Conservation (phyloP, 768 basidiomycete genomes). For the Mycena olivaceomarginata region DNA sequence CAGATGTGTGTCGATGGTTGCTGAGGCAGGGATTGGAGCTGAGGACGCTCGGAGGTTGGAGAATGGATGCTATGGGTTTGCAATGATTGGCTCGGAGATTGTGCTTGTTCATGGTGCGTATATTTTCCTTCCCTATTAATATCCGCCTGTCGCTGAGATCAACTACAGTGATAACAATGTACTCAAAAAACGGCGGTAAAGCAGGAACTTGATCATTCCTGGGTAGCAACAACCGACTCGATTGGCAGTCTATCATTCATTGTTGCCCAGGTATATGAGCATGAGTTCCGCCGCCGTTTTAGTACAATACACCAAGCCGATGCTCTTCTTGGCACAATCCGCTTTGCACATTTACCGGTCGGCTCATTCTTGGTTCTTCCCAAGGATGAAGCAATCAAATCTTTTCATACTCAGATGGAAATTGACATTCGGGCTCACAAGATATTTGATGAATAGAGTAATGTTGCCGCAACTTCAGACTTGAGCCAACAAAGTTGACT, state of each 20-base stretch:
- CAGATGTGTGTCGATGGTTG: not conserved
- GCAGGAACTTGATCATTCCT: too few relatives aligned
- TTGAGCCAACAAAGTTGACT: too few relatives aligned
- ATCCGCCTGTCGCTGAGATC: not conserved
- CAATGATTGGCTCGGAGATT: too few relatives aligned
- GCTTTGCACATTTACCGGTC: not conserved
- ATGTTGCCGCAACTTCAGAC: too few relatives aligned
- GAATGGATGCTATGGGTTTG: not conserved
- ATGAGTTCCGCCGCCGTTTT: not conserved
- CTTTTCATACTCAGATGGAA: slow-evolving; percentile 6
- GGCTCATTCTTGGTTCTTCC: slow-evolving; percentile 1
- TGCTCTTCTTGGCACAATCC: not conserved
- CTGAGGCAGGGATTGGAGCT: slow-evolving; percentile 1
- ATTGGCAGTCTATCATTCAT: slow-evolving; percentile 9
- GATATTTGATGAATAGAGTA: slow-evolving; percentile 3
- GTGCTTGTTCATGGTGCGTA: slow-evolving; percentile 11
- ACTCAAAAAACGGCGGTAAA: slow-evolving; percentile 20
- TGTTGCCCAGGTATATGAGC: not conserved
- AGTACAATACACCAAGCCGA: not conserved
- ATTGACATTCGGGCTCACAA: not conserved
- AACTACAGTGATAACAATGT: slow-evolving; percentile 8
- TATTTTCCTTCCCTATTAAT: not conserved
- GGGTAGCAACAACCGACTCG: not conserved
- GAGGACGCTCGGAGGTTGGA: not conserved
- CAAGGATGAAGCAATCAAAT: too few relatives aligned